phyloP scores from a whole-genome alignment of 345 rosid species.

The Lumnitzera littorea region DNA sequence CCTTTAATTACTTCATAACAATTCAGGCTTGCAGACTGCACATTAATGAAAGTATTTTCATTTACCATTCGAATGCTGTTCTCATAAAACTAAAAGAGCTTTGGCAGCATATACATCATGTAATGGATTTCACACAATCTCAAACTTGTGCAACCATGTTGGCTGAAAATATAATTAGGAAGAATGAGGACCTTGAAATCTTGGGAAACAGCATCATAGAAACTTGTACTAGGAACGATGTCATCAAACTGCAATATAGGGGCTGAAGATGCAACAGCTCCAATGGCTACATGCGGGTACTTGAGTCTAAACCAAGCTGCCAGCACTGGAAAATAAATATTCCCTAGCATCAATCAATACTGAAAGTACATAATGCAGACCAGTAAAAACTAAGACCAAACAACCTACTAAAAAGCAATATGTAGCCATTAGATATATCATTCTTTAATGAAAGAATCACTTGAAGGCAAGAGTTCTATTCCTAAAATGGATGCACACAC shows the following conservation, averaged over 20 bases:
- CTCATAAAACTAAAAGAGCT: too few species aligned
- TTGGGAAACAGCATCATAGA: constrained; percentile 63
- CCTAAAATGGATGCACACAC: too few species aligned
- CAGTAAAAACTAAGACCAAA: too few species aligned
- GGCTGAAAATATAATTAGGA: background rate
- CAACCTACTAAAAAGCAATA: too few species aligned
- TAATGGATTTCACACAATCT: too few species aligned
- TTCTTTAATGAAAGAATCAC: too few species aligned
- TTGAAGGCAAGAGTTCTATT: too few species aligned
- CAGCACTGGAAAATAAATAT: constrained; percentile 43
- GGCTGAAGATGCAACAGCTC: constrained; percentile 79
- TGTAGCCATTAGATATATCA: too few species aligned
- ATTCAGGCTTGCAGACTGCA: constrained; percentile 32
- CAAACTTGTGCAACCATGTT: too few species aligned
- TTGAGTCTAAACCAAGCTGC: constrained; percentile 87
- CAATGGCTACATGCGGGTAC: constrained; percentile 74
- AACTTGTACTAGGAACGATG: constrained; percentile 62
- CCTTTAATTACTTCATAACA: constrained; percentile 64
- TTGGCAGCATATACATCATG: too few species aligned
- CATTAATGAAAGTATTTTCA: background rate
- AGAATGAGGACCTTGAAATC: constrained; percentile 52
- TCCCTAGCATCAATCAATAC: background rate
- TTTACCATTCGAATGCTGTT: background rate
- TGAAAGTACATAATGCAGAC: too few species aligned
- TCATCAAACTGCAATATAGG: constrained; percentile 68